A percentile compares a stretch with the other conserved stretches of the same genome.
These are phyloP conservation scores for Solanum corneliomulleri DNA, from an alignment of 257 asterid species.

Conservation along the genomic window DNA sequence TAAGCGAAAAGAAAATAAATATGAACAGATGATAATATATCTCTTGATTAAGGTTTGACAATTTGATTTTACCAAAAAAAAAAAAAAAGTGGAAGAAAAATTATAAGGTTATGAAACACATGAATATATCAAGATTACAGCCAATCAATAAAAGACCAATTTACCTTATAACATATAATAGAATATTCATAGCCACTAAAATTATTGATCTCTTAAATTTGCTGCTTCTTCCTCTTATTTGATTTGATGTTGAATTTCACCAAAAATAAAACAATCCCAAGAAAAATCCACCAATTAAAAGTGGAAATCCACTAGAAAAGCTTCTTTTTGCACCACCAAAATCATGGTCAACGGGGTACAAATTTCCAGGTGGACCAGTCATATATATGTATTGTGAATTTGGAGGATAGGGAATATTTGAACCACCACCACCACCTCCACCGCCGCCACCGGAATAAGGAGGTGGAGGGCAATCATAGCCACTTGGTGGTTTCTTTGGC, in stretches of 20 bases:
- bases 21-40: not conserved
- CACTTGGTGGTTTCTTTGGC: slow-evolving; percentile 19
- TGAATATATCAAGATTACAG: not conserved
- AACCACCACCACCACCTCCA: not conserved
- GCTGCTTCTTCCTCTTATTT: not conserved
- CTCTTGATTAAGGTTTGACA: not conserved
- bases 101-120: not conserved
- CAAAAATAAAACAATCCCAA: slow-evolving; percentile 4
- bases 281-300: not conserved
- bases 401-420: slow-evolving; percentile 34
- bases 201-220: not conserved
- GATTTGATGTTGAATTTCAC: not conserved
- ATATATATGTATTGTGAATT: slow-evolving; percentile 35
- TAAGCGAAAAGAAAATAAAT: not conserved
- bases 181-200: not conserved
- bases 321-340: not conserved
- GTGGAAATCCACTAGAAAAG: slow-evolving; percentile 13
- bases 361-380: slow-evolving; percentile 61
- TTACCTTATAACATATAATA: not conserved
- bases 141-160: not conserved
- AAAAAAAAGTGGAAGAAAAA: not conserved
- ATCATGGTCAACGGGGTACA: slow-evolving; percentile 31
- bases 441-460: slow-evolving; percentile 18
- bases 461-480: slow-evolving; percentile 55
- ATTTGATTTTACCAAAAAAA: not conserved